These are phyloP conservation scores for Trypanosoma melophagium DNA, from an alignment of 208 protist genomes.

Conservation along the genomic window DNA sequence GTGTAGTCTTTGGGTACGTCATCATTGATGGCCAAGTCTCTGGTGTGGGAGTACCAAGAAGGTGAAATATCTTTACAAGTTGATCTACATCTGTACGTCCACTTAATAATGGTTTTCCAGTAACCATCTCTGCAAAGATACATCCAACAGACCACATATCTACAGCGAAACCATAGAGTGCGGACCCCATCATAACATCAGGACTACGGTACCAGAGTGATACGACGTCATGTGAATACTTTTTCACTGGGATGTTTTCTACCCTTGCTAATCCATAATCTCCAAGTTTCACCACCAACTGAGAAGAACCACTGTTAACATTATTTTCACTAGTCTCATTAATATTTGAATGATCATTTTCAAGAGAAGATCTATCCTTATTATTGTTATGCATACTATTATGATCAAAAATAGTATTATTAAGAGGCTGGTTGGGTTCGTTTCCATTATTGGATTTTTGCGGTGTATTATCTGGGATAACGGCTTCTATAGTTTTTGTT, in stretches of 20 bases:
- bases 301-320: slow-evolving; percentile 9
- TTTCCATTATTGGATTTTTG: slow-evolving; percentile 10
- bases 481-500: no score
- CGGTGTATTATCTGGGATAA: background rate
- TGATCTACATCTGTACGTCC: slow-evolving; percentile 90
- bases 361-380: background rate
- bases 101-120: slow-evolving; percentile 79
- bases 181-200: slow-evolving; percentile 88
- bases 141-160: slow-evolving; percentile 94
- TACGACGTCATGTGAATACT: slow-evolving; percentile 91
- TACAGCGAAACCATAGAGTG: slow-evolving; percentile 80
- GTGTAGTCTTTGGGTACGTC: slow-evolving; percentile 52
- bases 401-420: no score
- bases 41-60: slow-evolving; percentile 93
- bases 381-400: no score
- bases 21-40: slow-evolving; percentile 92
- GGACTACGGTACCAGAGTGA: slow-evolving; percentile 95
- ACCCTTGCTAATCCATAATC: slow-evolving; percentile 89
- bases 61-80: slow-evolving; percentile 83
- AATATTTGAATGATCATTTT: background rate
- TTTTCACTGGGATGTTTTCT: slow-evolving; percentile 91
- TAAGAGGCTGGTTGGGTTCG: background rate
- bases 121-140: slow-evolving; percentile 94
- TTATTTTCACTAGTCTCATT: slow-evolving; percentile 7
- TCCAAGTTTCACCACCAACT: slow-evolving; percentile 76